Evolutionary conservation across 305 asterid species (phyloP).

Genomic region (Fraxinus sp.): DNA sequence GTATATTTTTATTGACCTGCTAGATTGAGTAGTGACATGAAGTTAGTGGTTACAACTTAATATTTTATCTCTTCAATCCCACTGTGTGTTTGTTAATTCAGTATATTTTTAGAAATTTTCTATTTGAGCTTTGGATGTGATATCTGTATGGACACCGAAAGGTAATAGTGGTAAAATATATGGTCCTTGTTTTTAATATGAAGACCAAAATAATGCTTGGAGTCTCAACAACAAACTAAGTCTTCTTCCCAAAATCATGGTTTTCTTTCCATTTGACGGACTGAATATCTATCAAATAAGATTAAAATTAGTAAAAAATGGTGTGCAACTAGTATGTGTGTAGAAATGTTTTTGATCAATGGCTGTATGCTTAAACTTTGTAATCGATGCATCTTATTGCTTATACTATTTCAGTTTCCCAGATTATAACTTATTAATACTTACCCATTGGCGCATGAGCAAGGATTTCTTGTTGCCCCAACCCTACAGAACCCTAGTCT

Average conservation of each 20-base stretch:
- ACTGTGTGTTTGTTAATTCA: background rate
- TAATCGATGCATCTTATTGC: background rate
- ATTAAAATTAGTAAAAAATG: background rate
- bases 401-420: background rate
- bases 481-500: background rate
- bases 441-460: background rate
- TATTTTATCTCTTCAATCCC: background rate
- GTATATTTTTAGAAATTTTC: background rate
- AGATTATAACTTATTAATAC: background rate
- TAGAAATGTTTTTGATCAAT: background rate
- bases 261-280: background rate
- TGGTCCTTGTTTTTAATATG: background rate
- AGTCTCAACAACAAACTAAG: background rate
- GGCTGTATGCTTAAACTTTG: background rate
- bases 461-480: background rate
- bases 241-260: background rate
- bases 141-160: background rate
- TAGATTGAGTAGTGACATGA: background rate
- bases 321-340: background rate
- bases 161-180: background rate
- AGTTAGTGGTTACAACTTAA: background rate
- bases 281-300: background rate
- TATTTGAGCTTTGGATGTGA: background rate
- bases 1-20: background rate
- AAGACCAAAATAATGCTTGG: background rate